These are phyloP conservation scores for Zanthoxylum bungeanum DNA, from an alignment of 345 rosid species.

Conservation along the genomic window DNA sequence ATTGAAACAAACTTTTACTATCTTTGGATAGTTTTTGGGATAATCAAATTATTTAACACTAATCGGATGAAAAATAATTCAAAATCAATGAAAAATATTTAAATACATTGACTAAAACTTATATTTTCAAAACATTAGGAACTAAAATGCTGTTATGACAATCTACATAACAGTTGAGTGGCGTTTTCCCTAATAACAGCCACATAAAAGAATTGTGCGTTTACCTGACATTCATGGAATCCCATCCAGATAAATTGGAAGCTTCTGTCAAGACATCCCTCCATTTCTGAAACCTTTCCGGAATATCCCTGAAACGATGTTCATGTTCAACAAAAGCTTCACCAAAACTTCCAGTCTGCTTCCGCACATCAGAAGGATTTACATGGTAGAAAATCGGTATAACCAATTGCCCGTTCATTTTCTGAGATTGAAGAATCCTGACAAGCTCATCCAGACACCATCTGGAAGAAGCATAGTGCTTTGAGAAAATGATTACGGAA, in stretches of 20 bases:
- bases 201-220: background rate
- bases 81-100: no score
- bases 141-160: no score
- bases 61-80: no score
- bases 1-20: no score
- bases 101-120: no score
- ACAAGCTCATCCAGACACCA: background rate
- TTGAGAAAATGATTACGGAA: background rate
- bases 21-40: no score
- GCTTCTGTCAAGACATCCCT: background rate
- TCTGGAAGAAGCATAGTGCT: background rate
- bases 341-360: background rate
- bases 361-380: background rate
- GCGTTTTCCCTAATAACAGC: background rate
- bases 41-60: no score
- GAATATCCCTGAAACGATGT: background rate
- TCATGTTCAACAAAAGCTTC: background rate
- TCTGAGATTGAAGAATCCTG: background rate
- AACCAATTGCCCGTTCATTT: background rate
- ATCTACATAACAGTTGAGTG: no score
- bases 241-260: background rate
- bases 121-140: background rate
- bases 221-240: background rate
- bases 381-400: conserved; percentile 10
- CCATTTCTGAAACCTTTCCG: background rate